Evolutionary conservation across 352 stramenopile genomes (phyloP).

Genomic region (Albugo candida): DNA sequence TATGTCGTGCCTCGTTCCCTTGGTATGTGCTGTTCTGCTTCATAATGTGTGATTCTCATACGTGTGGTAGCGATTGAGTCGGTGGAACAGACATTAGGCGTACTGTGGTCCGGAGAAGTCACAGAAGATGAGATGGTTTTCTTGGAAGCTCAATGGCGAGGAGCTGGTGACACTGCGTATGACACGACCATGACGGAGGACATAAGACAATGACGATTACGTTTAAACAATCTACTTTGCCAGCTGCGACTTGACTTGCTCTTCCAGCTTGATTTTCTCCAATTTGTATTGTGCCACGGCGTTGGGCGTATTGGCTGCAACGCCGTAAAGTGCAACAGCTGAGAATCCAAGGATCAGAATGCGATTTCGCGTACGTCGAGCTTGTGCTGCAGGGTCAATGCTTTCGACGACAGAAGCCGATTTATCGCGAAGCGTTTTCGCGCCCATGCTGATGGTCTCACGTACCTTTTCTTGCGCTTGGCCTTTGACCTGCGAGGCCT

Average conservation of each 20-base stretch:
- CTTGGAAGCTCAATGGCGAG: no score
- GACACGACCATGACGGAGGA: no score
- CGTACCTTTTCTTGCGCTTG: slow-evolving; percentile 20
- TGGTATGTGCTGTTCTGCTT: no score
- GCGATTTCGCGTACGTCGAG: slow-evolving; percentile 28
- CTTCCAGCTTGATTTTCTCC: slow-evolving; percentile 34
- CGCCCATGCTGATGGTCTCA: slow-evolving; percentile 15
- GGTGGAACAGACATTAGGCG: no score
- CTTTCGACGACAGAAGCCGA: slow-evolving; percentile 26
- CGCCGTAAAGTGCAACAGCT: slow-evolving; percentile 52
- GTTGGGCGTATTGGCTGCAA: slow-evolving; percentile 33
- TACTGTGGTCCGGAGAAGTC: no score
- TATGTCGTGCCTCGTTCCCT: no score
- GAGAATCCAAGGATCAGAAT: slow-evolving; percentile 34
- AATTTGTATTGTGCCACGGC: slow-evolving; percentile 51
- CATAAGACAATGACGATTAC: no score
- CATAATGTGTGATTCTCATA: no score
- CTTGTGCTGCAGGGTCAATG: slow-evolving; percentile 25
- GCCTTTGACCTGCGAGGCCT: slow-evolving; percentile 9
- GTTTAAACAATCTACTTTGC: no score
- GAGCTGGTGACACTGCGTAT: no score
- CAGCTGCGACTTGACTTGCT: slow-evolving; percentile 18
- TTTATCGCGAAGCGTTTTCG: slow-evolving; percentile 25
- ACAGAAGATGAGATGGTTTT: no score
- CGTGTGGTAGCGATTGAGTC: no score